Evolutionary conservation across 192 early-diverging fungal species (phyloP).

Genomic region (Paraglomus occultum): DNA sequence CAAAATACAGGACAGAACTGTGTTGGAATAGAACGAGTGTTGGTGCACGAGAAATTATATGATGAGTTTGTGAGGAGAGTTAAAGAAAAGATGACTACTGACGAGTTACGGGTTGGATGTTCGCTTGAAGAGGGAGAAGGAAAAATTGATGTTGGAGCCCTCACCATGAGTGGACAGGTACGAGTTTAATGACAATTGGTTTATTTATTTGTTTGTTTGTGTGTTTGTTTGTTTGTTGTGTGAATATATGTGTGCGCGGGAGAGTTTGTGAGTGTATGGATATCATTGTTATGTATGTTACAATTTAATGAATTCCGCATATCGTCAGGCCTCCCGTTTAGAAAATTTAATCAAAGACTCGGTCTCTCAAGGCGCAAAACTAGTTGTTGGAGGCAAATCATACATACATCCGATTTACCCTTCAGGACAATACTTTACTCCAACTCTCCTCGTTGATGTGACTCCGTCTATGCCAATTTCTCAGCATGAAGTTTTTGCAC

Average conservation of each 20-base stretch:
- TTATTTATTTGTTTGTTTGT: conserved; percentile 2
- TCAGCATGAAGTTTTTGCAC: conserved; percentile 75
- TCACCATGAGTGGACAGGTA: conserved; percentile 73
- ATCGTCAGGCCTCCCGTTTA: conserved; percentile 50
- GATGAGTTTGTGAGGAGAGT: conserved; percentile 68
- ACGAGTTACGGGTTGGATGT: conserved; percentile 64
- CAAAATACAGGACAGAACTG: conserved; percentile 92
- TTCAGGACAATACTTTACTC: conserved; percentile 75
- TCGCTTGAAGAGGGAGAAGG: conserved; percentile 59
- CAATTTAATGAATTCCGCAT: background rate
- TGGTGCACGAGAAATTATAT: conserved; percentile 68
- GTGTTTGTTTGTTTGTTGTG: background rate
- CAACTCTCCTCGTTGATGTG: conserved; percentile 79
- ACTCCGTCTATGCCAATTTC: conserved; percentile 74
- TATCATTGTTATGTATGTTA: background rate
- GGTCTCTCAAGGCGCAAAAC: conserved; percentile 70
- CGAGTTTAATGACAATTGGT: conserved; percentile 12
- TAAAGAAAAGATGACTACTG: conserved; percentile 44
- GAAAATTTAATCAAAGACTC: conserved; percentile 72
- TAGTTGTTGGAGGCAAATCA: conserved; percentile 67
- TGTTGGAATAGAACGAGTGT: conserved; percentile 82
- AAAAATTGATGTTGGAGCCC: conserved; percentile 76
- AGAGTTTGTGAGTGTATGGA: background rate
- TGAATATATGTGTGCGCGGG: background rate
- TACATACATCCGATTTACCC: conserved; percentile 70